A percentile compares a stretch with the other conserved stretches of the same genome.
phyloP scores from a whole-genome alignment of 768 basidiomycete genomes.

The Hygrocybe punicea region DNA sequence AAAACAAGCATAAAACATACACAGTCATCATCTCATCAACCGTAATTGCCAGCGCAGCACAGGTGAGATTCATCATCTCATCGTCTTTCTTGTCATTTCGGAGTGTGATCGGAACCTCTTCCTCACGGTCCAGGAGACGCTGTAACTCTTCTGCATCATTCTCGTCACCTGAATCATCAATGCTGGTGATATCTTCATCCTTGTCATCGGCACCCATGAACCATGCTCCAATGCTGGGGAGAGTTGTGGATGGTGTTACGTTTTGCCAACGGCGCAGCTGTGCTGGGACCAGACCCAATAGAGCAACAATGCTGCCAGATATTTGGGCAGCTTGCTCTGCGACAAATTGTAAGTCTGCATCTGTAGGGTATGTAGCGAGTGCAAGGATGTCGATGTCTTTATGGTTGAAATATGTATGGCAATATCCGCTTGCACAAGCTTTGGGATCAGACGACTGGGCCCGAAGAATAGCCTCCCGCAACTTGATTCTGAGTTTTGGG shows the following conservation, averaged over 20 bases:
- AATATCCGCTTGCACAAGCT: constrained; percentile 20
- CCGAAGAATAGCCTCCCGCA: constrained; percentile 21
- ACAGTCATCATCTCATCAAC: constrained; percentile 13
- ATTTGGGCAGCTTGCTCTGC: constrained; percentile 11
- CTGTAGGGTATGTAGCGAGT: constrained; percentile 20
- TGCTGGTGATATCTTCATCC: neutral
- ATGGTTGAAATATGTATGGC: constrained; percentile 27
- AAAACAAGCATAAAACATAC: neutral
- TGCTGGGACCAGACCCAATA: constrained; percentile 18
- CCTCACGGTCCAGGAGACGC: neutral
- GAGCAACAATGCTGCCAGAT: constrained; percentile 14
- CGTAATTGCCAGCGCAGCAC: constrained; percentile 4
- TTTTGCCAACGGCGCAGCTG: neutral
- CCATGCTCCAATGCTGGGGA: neutral
- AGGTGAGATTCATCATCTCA: constrained; percentile 1
- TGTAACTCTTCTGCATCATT: constrained; percentile 2
- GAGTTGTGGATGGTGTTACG: neutral
- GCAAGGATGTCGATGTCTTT: constrained; percentile 20
- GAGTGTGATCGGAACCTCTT: neutral
- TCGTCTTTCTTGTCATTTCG: neutral
- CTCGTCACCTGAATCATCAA: neutral
- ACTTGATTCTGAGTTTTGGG: constrained; percentile 26
- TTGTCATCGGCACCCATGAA: neutral
- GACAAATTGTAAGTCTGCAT: constrained; percentile 13
- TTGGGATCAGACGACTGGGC: constrained; percentile 13